Evolutionary conservation across 2,329 filamentous ascomycete species (phyloP).

Genomic region (Rutstroemia sp.): DNA sequence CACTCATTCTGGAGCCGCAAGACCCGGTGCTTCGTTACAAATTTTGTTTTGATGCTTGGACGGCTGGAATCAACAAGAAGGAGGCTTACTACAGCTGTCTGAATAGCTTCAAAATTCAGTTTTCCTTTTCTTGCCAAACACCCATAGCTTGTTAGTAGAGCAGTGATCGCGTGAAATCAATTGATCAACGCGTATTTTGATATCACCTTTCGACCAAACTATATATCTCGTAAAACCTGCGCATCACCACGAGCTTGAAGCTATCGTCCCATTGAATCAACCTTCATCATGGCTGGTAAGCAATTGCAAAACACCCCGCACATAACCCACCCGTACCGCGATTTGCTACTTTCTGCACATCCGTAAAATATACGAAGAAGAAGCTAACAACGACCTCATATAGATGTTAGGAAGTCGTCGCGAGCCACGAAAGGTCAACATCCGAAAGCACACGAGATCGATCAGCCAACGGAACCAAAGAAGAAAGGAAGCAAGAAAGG

Average conservation of each 20-base stretch:
- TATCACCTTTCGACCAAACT: constrained; percentile 17
- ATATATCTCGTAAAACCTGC: constrained; percentile 22
- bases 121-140: constrained; percentile 13
- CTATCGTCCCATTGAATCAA: constrained; percentile 17
- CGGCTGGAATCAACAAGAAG: background rate
- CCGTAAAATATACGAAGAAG: background rate
- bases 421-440: constrained; percentile 96
- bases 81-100: background rate
- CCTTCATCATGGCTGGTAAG: constrained; percentile 52
- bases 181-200: constrained; percentile 24
- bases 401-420: constrained; percentile 66
- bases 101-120: constrained; percentile 21
- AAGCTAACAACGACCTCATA: constrained; percentile 19
- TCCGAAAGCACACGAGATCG: constrained; percentile 75
- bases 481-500: constrained; percentile 43
- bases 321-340: background rate
- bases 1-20: too few relatives aligned
- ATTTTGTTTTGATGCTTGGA: background rate
- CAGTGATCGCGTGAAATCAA: constrained; percentile 27
- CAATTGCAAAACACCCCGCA: constrained; percentile 23
- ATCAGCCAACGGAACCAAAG: constrained; percentile 45
- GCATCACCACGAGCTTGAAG: constrained; percentile 20
- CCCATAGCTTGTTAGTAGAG: constrained; percentile 29
- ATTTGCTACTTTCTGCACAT: background rate
- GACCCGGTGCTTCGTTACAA: background rate